phyloP scores from a whole-genome alignment of 495 filamentous ascomycete genomes.

The Podospora sp. region DNA sequence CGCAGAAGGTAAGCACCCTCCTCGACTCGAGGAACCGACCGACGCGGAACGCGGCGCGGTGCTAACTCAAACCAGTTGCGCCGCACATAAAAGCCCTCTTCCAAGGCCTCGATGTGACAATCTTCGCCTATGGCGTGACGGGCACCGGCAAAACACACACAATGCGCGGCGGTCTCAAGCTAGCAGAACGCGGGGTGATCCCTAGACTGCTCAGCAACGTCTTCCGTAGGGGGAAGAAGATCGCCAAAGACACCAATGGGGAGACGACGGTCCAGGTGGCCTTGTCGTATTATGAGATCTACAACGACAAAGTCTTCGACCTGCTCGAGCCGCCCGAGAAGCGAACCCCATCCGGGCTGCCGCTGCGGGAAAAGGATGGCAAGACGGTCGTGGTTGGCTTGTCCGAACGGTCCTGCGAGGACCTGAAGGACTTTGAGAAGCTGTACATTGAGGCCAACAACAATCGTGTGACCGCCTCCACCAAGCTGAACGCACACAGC shows the following conservation, averaged over 20 bases:
- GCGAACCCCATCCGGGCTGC: slow-evolving; percentile 79
- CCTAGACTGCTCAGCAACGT: slow-evolving; percentile 85
- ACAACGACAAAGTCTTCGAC: slow-evolving; percentile 95
- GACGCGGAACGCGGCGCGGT: not conserved
- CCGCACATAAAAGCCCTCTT: slow-evolving; percentile 85
- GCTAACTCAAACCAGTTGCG: slow-evolving; percentile 44
- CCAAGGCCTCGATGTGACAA: slow-evolving; percentile 87
- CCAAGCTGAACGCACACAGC: slow-evolving; percentile 94
- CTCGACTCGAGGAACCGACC: not conserved
- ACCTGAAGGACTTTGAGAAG: slow-evolving; percentile 87
- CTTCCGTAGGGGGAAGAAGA: slow-evolving; percentile 82
- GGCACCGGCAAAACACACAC: slow-evolving; percentile 98
- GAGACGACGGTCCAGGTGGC: slow-evolving; percentile 73
- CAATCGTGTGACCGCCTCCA: slow-evolving; percentile 88
- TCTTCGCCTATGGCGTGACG: slow-evolving; percentile 96
- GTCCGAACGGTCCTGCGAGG: slow-evolving; percentile 81
- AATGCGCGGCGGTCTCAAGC: slow-evolving; percentile 90
- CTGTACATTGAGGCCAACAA: slow-evolving; percentile 94
- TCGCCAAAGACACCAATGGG: slow-evolving; percentile 79
- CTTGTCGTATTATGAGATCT: slow-evolving; percentile 97
- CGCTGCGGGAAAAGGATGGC: slow-evolving; percentile 81
- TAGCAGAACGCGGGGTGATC: slow-evolving; percentile 89
- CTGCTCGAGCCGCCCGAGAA: slow-evolving; percentile 90
- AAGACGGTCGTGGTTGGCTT: slow-evolving; percentile 93
- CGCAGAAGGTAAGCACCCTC: slow-evolving; percentile 68